Conservation (phyloP, 2,329 filamentous ascomycete genomes). For the Macroventuria anomochaeta region DNA sequence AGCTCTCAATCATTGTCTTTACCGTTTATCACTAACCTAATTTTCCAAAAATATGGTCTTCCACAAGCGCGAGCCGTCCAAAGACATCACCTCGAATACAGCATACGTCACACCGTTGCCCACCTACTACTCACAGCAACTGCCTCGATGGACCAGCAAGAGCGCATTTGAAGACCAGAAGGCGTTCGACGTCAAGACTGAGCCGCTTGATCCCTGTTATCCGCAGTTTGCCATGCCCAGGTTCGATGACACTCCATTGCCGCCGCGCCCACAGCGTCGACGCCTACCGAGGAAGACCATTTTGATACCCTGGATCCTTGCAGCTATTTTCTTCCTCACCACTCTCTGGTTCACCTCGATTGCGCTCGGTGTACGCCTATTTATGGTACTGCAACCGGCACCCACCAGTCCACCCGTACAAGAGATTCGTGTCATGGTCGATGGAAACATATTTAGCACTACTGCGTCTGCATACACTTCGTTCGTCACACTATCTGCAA, state of each 20-base stretch:
- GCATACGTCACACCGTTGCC: conserved; percentile 30
- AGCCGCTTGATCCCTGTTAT: conserved; percentile 19
- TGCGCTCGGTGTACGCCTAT: conserved; percentile 26
- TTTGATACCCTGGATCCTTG: conserved; percentile 36
- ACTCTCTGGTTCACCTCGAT: conserved; percentile 34
- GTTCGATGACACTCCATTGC: conserved; percentile 16
- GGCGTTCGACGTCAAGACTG: conserved; percentile 6
- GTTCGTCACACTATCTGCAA: background rate
- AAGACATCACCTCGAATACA: conserved; percentile 24
- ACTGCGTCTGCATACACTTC: conserved; percentile 1
- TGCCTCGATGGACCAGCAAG: conserved; percentile 16
- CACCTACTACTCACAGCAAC: conserved; percentile 27
- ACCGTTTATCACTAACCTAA: background rate
- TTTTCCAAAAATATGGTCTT: conserved; percentile 14
- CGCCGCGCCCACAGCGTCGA: conserved; percentile 13
- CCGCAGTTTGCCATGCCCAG: conserved; percentile 12
- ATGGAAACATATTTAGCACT: conserved; percentile 15
- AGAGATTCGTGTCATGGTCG: conserved; percentile 28
- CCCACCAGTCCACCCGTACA: conserved; percentile 11
- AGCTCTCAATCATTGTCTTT: background rate
- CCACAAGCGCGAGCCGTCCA: conserved; percentile 18
- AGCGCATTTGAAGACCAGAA: conserved; percentile 17
- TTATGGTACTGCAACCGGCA: conserved; percentile 21
- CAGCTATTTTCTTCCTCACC: conserved; percentile 29
- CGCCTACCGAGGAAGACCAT: conserved; percentile 7